Evolutionary conservation across 2,329 filamentous ascomycete species (phyloP), one percentile per base, ranked within the genome.

Genomic region (Penicillium sp.): DNA sequence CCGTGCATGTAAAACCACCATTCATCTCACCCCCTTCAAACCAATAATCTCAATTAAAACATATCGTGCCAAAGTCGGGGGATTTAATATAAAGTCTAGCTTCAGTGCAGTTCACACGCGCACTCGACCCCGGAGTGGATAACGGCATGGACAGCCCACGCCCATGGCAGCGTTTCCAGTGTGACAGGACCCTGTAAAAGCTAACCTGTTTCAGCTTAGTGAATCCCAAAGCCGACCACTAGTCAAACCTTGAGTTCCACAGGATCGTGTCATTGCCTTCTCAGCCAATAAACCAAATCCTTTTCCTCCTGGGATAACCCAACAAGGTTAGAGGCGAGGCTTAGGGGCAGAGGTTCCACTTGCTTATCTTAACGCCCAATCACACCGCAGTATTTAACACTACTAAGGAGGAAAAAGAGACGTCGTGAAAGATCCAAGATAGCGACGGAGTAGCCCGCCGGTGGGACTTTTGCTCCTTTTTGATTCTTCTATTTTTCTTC

Each of bases 311-410:
- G 53, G 54, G 41, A 49, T 54, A 50, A n/a, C 56, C 60, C 17
- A 42, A 56, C 33, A n/a, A 35, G 38, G 54, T 58, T 58, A 61
- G 55, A 40, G 62, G 51, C 29, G 38, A 45, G 41, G 50, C 53
- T 62, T 63, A 56, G 48, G 19, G 48, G 51, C 40, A 56, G 48
- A 27, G n/a, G n/a, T 48, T 43, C 65, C 65, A 66, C 62, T 67
- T 66, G 60, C 65, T 67, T 67, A 66, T 67, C 60, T 66, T 23
- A 4, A 25, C 33, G 21, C 3, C 65, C 62, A 67, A 67, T 67
- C 52, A 62, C 7, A 43, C 17, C 13, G 5, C 10, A 31, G 13
- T 7, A 45, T 43, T 43, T 12, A 13, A 5, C 21, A 41, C 41
- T 42, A 35, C 42, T 2, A 29, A 21, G 27, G 46, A 43, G 40